Conservation (phyloP, 2,329 filamentous ascomycete species). For the Sclerotinia trifoliorum region DNA sequence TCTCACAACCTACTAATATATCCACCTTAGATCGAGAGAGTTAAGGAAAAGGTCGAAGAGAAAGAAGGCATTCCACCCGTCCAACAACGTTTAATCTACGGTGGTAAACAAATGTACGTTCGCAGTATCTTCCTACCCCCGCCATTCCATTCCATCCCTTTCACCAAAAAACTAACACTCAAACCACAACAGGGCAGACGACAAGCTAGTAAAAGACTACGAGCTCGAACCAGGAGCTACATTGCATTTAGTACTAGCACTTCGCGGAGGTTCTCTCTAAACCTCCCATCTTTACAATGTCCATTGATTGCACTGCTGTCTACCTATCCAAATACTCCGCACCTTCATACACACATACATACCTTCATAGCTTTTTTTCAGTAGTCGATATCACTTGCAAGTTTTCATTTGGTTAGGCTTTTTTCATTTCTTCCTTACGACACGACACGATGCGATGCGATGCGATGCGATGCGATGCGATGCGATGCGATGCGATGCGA, state of each 20-base stretch:
- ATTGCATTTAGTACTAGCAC: constrained; percentile 89
- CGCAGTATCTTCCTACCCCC: not conserved
- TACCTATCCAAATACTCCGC: constrained; percentile 9
- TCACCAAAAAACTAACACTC: not conserved
- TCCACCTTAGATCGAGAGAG: constrained; percentile 72
- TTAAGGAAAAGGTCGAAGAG: constrained; percentile 99
- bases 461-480: constrained; percentile 4
- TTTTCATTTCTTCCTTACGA: not conserved
- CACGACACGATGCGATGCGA: not conserved
- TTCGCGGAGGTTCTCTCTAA: constrained; percentile 66
- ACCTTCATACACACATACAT: constrained; percentile 1
- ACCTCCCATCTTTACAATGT: not conserved
- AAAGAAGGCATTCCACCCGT: constrained; percentile 98
- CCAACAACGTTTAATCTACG: constrained; percentile 93
- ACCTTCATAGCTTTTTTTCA: not conserved
- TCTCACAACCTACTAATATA: not conserved
- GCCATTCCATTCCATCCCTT: no score
- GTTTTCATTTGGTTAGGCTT: constrained; percentile 16
- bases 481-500: constrained; percentile 7
- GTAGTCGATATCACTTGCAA: constrained; percentile 5
- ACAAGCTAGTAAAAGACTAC: constrained; percentile 90
- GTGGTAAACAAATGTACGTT: constrained; percentile 93
- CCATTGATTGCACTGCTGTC: not conserved
- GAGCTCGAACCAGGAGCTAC: constrained; percentile 88
- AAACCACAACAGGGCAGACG: constrained; percentile 70